A percentile compares a stretch with the other conserved stretches of the same genome.
Conservation (phyloP, 805 yeast genomes). For the Torulaspora delbrueckii region DNA sequence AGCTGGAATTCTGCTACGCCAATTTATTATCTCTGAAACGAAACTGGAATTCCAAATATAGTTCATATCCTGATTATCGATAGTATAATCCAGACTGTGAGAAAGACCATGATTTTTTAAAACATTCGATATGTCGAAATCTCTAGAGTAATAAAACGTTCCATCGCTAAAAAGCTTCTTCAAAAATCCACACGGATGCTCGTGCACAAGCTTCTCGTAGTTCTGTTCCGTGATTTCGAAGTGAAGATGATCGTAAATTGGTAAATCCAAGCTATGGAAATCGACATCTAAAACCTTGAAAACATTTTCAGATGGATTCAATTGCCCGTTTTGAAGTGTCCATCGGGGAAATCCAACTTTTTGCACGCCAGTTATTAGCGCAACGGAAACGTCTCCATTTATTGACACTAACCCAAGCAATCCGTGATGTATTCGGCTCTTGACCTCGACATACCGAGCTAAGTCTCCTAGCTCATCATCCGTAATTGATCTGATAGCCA, state of each 20-base stretch:
- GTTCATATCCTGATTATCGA: slow-evolving; percentile 57
- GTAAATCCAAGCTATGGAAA: slow-evolving; percentile 58
- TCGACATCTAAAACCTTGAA: slow-evolving; percentile 54
- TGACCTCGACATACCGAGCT: slow-evolving; percentile 39
- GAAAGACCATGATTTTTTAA: slow-evolving; percentile 66
- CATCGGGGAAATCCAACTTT: slow-evolving; percentile 54
- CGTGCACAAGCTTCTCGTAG: slow-evolving; percentile 36
- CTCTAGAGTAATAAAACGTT: slow-evolving; percentile 82
- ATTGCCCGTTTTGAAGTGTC: slow-evolving; percentile 18
- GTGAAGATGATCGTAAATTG: slow-evolving; percentile 43
- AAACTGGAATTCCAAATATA: slow-evolving; percentile 90
- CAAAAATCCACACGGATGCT: slow-evolving; percentile 77
- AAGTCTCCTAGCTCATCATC: slow-evolving; percentile 37
- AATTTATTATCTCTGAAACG: slow-evolving; percentile 70
- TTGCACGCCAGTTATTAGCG: slow-evolving; percentile 51
- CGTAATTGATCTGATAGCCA: slow-evolving; percentile 53
- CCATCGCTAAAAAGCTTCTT: slow-evolving; percentile 75
- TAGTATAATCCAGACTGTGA: slow-evolving; percentile 36
- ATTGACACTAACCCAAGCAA: slow-evolving; percentile 57
- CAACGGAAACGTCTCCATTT: slow-evolving; percentile 51
- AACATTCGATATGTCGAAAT: slow-evolving; percentile 80
- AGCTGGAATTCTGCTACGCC: slow-evolving; percentile 61
- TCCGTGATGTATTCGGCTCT: slow-evolving; percentile 42
- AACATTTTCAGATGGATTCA: slow-evolving; percentile 45
- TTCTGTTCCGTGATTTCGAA: slow-evolving; percentile 25